Base-by-base conservation (phyloP, 2,329 filamentous ascomycete genomes). In the Podosphaera aphanis region DNA sequence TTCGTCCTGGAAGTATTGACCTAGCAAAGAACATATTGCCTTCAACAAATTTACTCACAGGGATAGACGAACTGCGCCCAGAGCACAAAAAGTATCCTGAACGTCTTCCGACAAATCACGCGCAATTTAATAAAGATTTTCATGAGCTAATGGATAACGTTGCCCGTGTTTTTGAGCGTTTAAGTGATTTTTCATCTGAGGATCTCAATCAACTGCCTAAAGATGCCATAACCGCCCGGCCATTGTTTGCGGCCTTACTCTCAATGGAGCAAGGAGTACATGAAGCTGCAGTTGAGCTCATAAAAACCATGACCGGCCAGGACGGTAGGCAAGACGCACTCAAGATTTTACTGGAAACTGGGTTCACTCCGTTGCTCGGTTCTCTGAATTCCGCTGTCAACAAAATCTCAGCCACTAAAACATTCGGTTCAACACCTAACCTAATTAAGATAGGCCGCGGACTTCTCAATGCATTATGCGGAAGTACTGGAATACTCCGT, bases 251-350 rank as follows among this genome's bases (percentile, higher is more conserved):
- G 3, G 71, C 83, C 16, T 73, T 94, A 5, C 76, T 94, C 47
- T 85, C 85, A 38, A 82, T 83, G 15, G 79, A 92, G 52, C 67
- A 80, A 47, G 71, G 77, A 48, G 77, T 90, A 29, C 84, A 83
- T 49, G 79, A 86, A 57, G 79, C 83, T 15, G 78, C 82, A 1
- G 72, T 86, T 5, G 80, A 85, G 52, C 65, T 95, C 23, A 71
- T 95, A 51, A 93, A 93, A 61, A 75, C 75, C 31, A 73, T 88
- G 54, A 90, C 83, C 31, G 73, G 72, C 7, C 75, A 92, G 59
- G 58, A 65, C 29, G 64, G 63, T 18, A 68, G 71, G 43, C 61
- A 62, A 33, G 68, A 70, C 13, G 69, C 69, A 5, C 59, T 73
- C n/a, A 58, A 58, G 8, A 63, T 60, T 50, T 57, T 73, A 50